phyloP scores from a whole-genome alignment of 2,329 filamentous ascomycete species.

The Pseudopyrenochaeta lycopersici region DNA sequence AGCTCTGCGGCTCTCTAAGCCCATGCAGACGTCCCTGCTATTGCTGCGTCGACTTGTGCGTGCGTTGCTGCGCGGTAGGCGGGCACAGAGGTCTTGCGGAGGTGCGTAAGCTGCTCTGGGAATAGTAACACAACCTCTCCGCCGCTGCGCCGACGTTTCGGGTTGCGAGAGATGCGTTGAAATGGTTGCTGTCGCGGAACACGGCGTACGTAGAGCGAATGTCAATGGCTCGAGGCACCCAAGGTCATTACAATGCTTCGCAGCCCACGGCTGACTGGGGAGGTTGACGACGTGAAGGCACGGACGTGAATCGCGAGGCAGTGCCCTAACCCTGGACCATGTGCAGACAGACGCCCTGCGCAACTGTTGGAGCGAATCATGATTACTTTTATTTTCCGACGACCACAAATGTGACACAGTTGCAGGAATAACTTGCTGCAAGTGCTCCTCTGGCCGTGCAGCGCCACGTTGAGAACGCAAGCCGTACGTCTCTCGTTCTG shows the following conservation, averaged over 20 bases:
- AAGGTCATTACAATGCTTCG: constrained; percentile 6
- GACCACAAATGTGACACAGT: constrained; percentile 1
- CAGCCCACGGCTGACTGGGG: constrained; percentile 8
- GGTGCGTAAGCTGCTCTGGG: constrained; percentile 24
- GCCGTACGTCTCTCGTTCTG: no score
- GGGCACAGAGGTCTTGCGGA: constrained; percentile 25
- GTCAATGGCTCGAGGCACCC: constrained; percentile 1
- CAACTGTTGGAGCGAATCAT: constrained; percentile 8
- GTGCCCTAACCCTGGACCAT: constrained; percentile 14
- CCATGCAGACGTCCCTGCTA: constrained; percentile 30
- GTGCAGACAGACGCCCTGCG: constrained; percentile 17
- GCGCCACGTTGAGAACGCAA: constrained; percentile 10
- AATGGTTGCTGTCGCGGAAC: constrained; percentile 4
- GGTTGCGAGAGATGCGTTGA: constrained; percentile 4
- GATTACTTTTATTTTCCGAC: background rate
- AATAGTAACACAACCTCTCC: constrained; percentile 4
- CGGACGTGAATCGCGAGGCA: constrained; percentile 15
- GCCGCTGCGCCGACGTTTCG: constrained; percentile 14
- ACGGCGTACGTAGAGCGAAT: background rate
- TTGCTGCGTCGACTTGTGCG: background rate
- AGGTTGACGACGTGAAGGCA: constrained; percentile 16
- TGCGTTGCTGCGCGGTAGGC: constrained; percentile 9
- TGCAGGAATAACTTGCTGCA: background rate
- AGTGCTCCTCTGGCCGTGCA: constrained; percentile 4
- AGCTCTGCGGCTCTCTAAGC: constrained; percentile 26